Evolutionary conservation across 2,329 filamentous ascomycete genomes (phyloP).

Genomic region (Pyrenophora teres): DNA sequence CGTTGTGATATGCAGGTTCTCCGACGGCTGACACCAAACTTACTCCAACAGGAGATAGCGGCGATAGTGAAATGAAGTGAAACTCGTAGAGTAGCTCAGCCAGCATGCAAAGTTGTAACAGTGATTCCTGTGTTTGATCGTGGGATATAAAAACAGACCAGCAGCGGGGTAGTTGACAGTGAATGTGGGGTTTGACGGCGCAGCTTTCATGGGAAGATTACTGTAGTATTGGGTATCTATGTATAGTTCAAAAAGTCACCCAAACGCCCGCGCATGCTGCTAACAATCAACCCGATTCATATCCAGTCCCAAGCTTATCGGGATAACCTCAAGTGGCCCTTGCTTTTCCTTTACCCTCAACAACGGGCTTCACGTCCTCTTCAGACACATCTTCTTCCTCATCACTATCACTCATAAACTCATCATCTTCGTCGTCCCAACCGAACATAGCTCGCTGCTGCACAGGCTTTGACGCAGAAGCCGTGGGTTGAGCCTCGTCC

Average conservation of each 20-base stretch:
- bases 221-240: constrained; percentile 23
- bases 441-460: constrained; percentile 66
- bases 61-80: too few relatives aligned
- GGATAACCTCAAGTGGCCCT: constrained; percentile 36
- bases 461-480: constrained; percentile 36
- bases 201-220: not conserved
- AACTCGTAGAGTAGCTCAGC: too few relatives aligned
- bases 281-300: not conserved
- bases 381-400: constrained; percentile 51
- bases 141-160: too few relatives aligned
- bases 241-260: not conserved
- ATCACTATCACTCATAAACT: constrained; percentile 53
- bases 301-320: not conserved
- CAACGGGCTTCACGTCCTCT: constrained; percentile 34
- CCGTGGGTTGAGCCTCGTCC: constrained; percentile 35
- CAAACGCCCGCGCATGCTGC: constrained; percentile 11
- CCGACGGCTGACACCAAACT: constrained; percentile 15
- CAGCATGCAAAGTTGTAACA: too few relatives aligned
- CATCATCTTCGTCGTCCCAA: constrained; percentile 74
- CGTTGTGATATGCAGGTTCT: constrained; percentile 17
- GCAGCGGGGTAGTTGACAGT: too few relatives aligned
- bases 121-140: too few relatives aligned
- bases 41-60: not conserved
- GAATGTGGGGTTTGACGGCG: too few relatives aligned
- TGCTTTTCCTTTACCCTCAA: constrained; percentile 52